A percentile compares a stretch with the other conserved stretches of the same genome.
Evolutionary conservation across 2,329 filamentous ascomycete genomes (phyloP).

Genomic region (Colletotrichum navitas): DNA sequence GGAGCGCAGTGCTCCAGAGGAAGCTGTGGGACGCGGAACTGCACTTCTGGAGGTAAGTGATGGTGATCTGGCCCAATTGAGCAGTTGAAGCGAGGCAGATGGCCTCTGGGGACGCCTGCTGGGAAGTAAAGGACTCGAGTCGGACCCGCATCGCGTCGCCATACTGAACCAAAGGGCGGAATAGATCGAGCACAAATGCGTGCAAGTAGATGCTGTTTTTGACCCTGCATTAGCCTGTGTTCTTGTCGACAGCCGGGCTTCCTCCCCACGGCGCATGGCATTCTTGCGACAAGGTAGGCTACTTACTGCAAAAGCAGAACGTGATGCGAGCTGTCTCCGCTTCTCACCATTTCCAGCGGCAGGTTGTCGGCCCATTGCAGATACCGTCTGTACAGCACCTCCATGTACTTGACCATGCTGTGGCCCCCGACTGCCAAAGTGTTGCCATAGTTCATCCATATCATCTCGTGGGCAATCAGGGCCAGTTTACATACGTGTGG

Average conservation of each 20-base stretch:
- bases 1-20: constrained; percentile 21
- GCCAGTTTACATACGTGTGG: constrained; percentile 15
- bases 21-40: constrained; percentile 19
- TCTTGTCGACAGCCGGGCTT: not conserved
- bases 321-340: constrained; percentile 11
- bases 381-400: constrained; percentile 8
- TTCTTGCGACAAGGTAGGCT: not conserved
- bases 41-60: constrained; percentile 11
- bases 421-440: not conserved
- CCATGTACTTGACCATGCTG: constrained; percentile 13
- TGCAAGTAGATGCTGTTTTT: constrained; percentile 22
- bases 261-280: not conserved
- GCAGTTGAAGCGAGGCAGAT: constrained; percentile 8
- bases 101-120: constrained; percentile 22
- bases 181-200: constrained; percentile 18
- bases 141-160: constrained; percentile 12
- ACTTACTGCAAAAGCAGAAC: constrained; percentile 32
- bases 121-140: constrained; percentile 22
- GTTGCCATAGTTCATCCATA: constrained; percentile 21
- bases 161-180: constrained; percentile 14
- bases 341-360: constrained; percentile 12
- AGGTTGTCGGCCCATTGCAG: constrained; percentile 18
- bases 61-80: constrained; percentile 2
- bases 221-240: not conserved
- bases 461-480: constrained; percentile 27